These are phyloP conservation scores for Vigna mungo DNA, from an alignment of 306 rosid genomes.

Conservation along the genomic window DNA sequence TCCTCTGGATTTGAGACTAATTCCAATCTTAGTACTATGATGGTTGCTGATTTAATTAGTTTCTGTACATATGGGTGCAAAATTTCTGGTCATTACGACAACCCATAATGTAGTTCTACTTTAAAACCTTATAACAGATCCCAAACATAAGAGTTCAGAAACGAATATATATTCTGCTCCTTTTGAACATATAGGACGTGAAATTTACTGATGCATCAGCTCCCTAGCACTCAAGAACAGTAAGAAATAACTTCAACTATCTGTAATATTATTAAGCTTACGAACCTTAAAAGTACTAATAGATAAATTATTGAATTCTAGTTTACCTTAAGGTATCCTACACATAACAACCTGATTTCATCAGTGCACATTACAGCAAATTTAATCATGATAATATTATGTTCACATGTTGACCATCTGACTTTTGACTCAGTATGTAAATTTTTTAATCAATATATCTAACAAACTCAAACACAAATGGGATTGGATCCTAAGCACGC, in stretches of 20 bases:
- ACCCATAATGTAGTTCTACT: no score
- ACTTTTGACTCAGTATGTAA: neutral
- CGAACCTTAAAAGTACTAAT: neutral
- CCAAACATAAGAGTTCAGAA: neutral
- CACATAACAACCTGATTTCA: neutral
- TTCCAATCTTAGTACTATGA: no score
- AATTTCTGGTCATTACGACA: no score
- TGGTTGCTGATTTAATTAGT: no score
- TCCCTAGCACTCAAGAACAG: neutral
- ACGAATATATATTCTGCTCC: neutral
- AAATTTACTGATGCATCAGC: neutral
- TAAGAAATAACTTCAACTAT: neutral
- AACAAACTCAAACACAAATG: conserved; percentile 29
- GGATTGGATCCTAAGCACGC: conserved; percentile 1
- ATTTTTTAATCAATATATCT: conserved; percentile 22
- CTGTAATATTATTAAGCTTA: neutral
- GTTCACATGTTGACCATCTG: conserved; percentile 25
- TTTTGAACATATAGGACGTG: neutral
- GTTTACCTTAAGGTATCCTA: conserved; percentile 4
- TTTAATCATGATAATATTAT: conserved; percentile 13
- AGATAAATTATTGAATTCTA: neutral
- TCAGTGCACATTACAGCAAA: neutral
- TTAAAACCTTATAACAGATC: neutral
- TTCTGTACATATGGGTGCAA: no score
- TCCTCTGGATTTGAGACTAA: no score